A percentile compares a stretch with the other conserved stretches of the same genome.
Conservation (phyloP, 2,329 filamentous ascomycete genomes). For the Phoma sp. region DNA sequence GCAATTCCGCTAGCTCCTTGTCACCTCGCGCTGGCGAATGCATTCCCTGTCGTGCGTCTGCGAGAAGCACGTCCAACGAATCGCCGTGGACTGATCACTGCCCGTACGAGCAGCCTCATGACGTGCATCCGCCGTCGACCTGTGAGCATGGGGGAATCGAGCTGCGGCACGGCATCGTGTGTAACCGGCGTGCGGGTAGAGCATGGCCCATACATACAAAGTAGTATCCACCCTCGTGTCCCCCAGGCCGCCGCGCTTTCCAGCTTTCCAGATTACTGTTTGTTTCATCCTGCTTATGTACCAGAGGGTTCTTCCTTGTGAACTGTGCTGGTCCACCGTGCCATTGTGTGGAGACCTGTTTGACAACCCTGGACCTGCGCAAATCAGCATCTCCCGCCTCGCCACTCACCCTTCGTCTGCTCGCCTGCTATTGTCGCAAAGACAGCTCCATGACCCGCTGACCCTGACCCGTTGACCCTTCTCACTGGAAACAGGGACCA, state of each 20-base stretch:
- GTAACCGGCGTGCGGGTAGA: slow-evolving; percentile 13
- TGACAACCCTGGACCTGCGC: slow-evolving; percentile 7
- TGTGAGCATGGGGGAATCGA: not conserved
- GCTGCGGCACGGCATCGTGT: slow-evolving; percentile 12
- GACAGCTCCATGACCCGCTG: slow-evolving; percentile 4
- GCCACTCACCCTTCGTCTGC: slow-evolving; percentile 5
- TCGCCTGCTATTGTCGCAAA: not conserved
- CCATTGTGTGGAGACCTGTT: slow-evolving; percentile 18
- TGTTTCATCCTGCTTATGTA: slow-evolving; percentile 4
- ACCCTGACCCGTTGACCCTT: not conserved
- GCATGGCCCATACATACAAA: slow-evolving; percentile 4
- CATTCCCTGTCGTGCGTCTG: slow-evolving; percentile 5
- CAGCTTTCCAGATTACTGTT: not conserved
- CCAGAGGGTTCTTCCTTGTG: slow-evolving; percentile 16
- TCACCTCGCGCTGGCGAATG: slow-evolving; percentile 6
- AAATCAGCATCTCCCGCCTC: slow-evolving; percentile 14
- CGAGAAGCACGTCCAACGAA: slow-evolving; percentile 4
- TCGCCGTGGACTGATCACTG: slow-evolving; percentile 33
- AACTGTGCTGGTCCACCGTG: slow-evolving; percentile 2
- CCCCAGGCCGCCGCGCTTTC: slow-evolving; percentile 3
- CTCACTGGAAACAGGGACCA: slow-evolving; percentile 4
- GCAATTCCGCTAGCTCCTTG: slow-evolving; percentile 6
- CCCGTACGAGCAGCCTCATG: slow-evolving; percentile 37
- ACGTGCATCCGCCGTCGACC: slow-evolving; percentile 27
- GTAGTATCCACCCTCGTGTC: slow-evolving; percentile 7